Evolutionary conservation across 371 early-diverging fungal species (phyloP).

Genomic region (Rhizopus delemar): DNA sequence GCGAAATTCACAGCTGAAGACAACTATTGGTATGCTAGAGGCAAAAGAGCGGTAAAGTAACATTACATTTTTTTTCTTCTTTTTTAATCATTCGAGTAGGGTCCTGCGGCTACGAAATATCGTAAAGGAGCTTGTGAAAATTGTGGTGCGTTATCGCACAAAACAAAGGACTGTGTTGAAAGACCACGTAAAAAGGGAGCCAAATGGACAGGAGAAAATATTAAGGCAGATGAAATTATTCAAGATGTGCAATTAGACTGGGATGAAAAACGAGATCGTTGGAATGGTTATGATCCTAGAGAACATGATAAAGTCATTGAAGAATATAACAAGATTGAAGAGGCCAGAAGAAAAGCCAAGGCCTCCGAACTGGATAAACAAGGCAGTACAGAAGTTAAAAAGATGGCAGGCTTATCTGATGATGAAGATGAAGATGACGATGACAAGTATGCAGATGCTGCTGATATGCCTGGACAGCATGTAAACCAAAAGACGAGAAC

Average conservation of each 20-base stretch:
- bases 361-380: constrained; percentile 77
- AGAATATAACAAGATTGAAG: constrained; percentile 92
- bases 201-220: constrained; percentile 82
- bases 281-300: constrained; percentile 94
- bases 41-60: constrained; percentile 65
- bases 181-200: constrained; percentile 90
- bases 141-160: constrained; percentile 95
- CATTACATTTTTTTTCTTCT: constrained; percentile 1
- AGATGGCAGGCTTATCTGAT: constrained; percentile 56
- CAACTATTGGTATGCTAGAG: constrained; percentile 83
- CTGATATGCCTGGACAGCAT: constrained; percentile 90
- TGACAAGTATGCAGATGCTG: constrained; percentile 88
- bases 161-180: constrained; percentile 92
- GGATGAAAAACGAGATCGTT: constrained; percentile 96
- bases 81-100: constrained; percentile 31
- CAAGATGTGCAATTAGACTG: constrained; percentile 79
- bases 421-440: constrained; percentile 83
- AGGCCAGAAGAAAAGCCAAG: constrained; percentile 80
- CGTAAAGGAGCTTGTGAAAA: constrained; percentile 96
- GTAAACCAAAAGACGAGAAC: constrained; percentile 89
- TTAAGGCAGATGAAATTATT: constrained; percentile 86
- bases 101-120: constrained; percentile 86
- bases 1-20: constrained; percentile 48
- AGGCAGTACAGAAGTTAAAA: constrained; percentile 59
- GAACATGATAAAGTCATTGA: constrained; percentile 79